phyloP scores from a whole-genome alignment of 129 eudicot species.

The Chrysanthemum makinoi region DNA sequence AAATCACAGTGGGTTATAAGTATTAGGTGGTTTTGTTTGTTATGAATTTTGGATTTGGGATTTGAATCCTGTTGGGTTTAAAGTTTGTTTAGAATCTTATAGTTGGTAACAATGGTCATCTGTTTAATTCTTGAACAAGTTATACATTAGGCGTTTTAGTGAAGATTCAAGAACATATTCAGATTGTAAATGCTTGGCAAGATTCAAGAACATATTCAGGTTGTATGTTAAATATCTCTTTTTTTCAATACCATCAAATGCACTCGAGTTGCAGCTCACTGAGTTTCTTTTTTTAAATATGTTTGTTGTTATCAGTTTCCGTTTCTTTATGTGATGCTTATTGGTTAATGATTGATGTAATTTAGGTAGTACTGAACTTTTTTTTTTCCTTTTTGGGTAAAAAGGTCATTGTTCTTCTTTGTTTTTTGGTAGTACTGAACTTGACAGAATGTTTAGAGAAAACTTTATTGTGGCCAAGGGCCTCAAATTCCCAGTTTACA shows the following conservation, averaged over 20 bases:
- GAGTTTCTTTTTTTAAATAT: background rate
- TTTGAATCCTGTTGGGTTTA: too few relatives aligned
- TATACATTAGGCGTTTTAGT: conserved; percentile 34
- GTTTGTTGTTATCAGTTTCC: background rate
- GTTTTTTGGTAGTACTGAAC: too few relatives aligned
- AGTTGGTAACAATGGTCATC: conserved; percentile 34
- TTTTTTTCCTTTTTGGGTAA: too few relatives aligned
- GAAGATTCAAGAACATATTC: conserved; percentile 31
- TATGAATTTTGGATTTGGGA: too few relatives aligned
- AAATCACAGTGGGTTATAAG: too few relatives aligned
- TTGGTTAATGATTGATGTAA: background rate
- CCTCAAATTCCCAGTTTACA: background rate
- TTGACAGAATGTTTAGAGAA: background rate
- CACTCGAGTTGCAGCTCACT: background rate
- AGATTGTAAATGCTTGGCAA: conserved; percentile 28
- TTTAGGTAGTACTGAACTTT: background rate
- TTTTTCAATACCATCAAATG: too few relatives aligned
- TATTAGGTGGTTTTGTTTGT: too few relatives aligned
- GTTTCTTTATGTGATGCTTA: conserved; percentile 13
- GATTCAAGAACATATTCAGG: conserved; percentile 6
- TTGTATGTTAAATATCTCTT: background rate
- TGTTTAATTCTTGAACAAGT: conserved; percentile 34
- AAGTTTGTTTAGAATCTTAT: conserved; percentile 25
- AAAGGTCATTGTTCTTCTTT: too few relatives aligned
- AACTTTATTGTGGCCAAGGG: background rate